Percentiles rank a stretch among this genome's conserved stretches.
These are phyloP conservation scores for Diaporthe destruens DNA, from an alignment of 2,329 filamentous ascomycete species.

Conservation along the genomic window DNA sequence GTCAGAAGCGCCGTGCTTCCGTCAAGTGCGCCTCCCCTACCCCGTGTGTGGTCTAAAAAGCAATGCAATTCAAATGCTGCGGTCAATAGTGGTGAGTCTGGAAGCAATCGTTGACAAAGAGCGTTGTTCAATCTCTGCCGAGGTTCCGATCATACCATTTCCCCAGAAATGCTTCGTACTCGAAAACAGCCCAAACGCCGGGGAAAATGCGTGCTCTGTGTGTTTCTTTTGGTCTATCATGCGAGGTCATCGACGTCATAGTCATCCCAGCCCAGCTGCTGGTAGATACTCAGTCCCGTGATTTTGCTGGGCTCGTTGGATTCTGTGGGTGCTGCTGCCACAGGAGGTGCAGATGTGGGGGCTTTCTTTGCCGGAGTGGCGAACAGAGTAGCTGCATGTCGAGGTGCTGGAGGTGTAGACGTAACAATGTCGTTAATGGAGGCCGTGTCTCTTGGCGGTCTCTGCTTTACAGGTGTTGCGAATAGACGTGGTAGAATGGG, in stretches of 20 bases:
- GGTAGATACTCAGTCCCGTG: slow-evolving; percentile 60
- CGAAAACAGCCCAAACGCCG: background rate
- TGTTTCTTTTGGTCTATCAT: slow-evolving; percentile 44
- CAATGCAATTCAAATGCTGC: slow-evolving; percentile 8
- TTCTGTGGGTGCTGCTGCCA: background rate
- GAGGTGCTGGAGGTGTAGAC: slow-evolving; percentile 40
- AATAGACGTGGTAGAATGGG: slow-evolving; percentile 38
- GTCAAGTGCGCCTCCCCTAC: background rate
- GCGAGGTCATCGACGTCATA: slow-evolving; percentile 61
- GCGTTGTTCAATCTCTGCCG: background rate
- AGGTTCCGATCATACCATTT: background rate
- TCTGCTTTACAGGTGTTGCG: slow-evolving; percentile 41
- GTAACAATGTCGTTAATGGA: slow-evolving; percentile 30
- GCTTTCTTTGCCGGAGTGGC: slow-evolving; percentile 36
- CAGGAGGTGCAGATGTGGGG: slow-evolving; percentile 20
- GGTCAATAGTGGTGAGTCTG: background rate
- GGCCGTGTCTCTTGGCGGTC: background rate
- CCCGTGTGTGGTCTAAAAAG: background rate
- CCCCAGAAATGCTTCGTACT: background rate
- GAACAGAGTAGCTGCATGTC: slow-evolving; percentile 22
- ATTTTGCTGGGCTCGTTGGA: slow-evolving; percentile 2
- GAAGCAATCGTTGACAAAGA: background rate
- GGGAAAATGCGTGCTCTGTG: background rate
- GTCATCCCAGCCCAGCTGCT: slow-evolving; percentile 70
- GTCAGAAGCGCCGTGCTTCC: background rate